Base-by-base conservation (phyloP, 768 basidiomycete genomes). In the Russula abietina region DNA sequence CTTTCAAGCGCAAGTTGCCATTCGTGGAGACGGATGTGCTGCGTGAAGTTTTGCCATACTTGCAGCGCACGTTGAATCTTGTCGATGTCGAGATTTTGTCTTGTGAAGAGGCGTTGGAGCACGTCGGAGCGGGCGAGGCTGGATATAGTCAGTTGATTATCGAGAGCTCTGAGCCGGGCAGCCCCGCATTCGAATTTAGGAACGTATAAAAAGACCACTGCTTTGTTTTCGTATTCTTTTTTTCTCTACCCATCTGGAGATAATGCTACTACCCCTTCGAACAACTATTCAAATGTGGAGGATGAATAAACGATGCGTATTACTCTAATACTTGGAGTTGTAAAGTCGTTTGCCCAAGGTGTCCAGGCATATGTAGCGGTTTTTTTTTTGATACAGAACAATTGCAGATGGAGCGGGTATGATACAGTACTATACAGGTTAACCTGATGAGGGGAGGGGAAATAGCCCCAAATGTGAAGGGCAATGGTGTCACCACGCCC, bases 101-200 rank as follows among this genome's bases (percentile, higher is more conserved):
- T 2, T 87, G 87, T 0, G 85, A 89, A 19, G 86, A 89, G 52
- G 89, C 87, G 2, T 70, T 80, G 69, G 75, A 78, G 57, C 82
- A 80, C 64, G 76, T 75, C 12, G 65, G 43, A 48, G 80, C 75
- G 16, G 77, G 39, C 2, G 30, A 80, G 59, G 74, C 76, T 2
- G 88, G 88, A 0, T 91, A 83, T 72, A 84, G 81, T 17, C 80
- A 81, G 69, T 76, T 71, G 61, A 87, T 92, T 67, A 85, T 94
- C 49, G 93, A 93, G 61, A 76, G 77, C n/a, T 89, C 92, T 12
- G 93, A 95, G 75, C 95, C 95, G 38, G 93, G 90, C 11, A 80
- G 77, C 39, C 94, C 94, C 51, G 87, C 86, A 4, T 89, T 94
- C 69, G 88, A 93, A 70, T 96, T 93, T 74, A 84, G 85, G 71